Base-by-base conservation (phyloP, 108 stramenopile species). In the Nitzschia sp. region DNA sequence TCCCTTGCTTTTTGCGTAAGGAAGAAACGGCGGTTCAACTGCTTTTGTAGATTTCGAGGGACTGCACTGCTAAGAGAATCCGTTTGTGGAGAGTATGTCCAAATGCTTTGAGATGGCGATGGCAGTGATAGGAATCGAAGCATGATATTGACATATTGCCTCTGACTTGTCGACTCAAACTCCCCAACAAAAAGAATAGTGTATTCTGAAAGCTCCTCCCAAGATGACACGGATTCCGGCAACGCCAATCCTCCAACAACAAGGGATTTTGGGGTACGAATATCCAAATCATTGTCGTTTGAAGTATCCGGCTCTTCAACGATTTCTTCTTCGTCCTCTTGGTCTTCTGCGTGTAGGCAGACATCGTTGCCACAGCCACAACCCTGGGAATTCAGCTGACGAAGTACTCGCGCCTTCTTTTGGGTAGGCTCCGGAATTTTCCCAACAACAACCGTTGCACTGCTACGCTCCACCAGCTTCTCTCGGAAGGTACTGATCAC, bases 1-100 rank as follows among this genome's bases (percentile, higher is more conserved):
- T 93, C 81, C 53, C 80, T 71, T 7, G 92, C 93, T 53, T 93
- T 95, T 77, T 96, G 89, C 0, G 88, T 86, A 51, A 93, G 77
- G 43, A 81, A 95, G 63, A 90, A 96, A 21, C 95, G 78, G 37
- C 92, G 81, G 44, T 88, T 87, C 38, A 96, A 80, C 41, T 76
- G 64, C 20, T 89, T 73, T 44, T 86, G 82, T 7, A 90, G 57
- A 17, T 44, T 39, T 26, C 73, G 39, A 5, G 85, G 70, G 34
- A 79, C 37, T 3, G 77, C 48, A 44, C 82, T 67, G 19, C 59
- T 40, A 6, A 73, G 22, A 37, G 69, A 58, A 10, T 72, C 21
- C 41, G 22, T 24, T 61, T 63, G 57, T n/a, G 92, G 89, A 42
- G 84, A 78, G 53, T 87, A 93, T 0, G 83, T 77, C 89, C 86